Evolutionary conservation across 345 rosid species (phyloP).

Genomic region (Salix dunnii): DNA sequence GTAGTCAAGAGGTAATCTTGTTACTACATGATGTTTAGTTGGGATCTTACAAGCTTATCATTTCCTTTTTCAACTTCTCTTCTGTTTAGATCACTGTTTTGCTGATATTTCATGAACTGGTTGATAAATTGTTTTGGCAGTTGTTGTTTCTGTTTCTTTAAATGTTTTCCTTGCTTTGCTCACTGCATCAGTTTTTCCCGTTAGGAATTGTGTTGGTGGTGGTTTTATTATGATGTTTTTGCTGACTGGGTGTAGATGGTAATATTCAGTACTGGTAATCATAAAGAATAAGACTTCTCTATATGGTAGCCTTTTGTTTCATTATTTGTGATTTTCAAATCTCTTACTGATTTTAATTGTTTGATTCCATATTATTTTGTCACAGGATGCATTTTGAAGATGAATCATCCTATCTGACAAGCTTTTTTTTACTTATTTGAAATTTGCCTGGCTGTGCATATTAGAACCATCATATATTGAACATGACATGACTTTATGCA

Average conservation of each 20-base stretch:
- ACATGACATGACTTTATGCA: no score
- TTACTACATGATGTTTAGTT: background rate
- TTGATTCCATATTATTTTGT: background rate
- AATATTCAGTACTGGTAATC: background rate
- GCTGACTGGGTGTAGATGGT: no score
- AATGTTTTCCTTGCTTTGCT: background rate
- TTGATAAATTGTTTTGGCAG: background rate
- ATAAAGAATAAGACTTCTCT: background rate
- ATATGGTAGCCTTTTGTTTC: background rate
- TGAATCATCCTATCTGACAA: background rate
- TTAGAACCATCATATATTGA: no score
- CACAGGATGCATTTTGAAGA: background rate
- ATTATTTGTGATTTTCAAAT: background rate
- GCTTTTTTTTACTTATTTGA: background rate
- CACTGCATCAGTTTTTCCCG: background rate
- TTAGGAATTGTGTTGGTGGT: background rate
- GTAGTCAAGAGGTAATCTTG: conserved; percentile 79
- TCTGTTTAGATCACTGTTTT: background rate
- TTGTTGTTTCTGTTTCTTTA: background rate
- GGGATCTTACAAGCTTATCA: background rate
- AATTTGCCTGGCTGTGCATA: background rate
- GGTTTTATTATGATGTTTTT: background rate
- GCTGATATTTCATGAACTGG: background rate
- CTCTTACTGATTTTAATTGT: background rate
- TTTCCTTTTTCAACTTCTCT: background rate